Base-by-base conservation (phyloP, 768 basidiomycete genomes). In the Leccinum ochraceum region DNA sequence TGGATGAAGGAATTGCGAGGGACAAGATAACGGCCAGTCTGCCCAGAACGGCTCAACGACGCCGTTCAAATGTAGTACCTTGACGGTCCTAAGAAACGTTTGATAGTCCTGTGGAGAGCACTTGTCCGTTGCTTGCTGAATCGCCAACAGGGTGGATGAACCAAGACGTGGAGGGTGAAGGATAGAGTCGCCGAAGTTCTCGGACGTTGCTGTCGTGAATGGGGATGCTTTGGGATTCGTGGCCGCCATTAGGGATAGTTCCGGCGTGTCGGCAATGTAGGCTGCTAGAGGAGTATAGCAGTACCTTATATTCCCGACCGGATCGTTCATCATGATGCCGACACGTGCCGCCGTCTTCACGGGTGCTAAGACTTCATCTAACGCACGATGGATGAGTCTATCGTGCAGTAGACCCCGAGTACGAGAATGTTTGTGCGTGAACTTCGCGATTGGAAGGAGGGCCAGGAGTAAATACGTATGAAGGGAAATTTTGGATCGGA, bases 21-120 rank as follows among this genome's bases (percentile, higher is more conserved):
- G 77, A 50, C 77, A 67, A 2, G 74, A 69, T 11, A 76, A 53
- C 6, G 68, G 51, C 74, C 74, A 80, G 58, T 77, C 69, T 2
- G 67, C 46, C 77, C 77, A 80, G 58, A 36, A 54, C 6, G 36
- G 48, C 6, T 54, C 34, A 16, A 42, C 14, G 4, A 60, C 26
- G 1, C 54, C 42, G 20, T 66, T 66, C 20, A 69, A 51, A 9
- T 13, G 9, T 5, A 53, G 48, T 1, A 6, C 13, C 34, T 53
- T 61, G n/a, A 16, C 10, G 1, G 20, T 44, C 34, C 58, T 54
- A 3, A 63, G 14, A n/a, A 64, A 64, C 2, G 74, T 13, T 57
- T 59, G 52, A 69, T 69, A 11, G 6, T 48, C 46, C 22, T 48
- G 46, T 22, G 22, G 22, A 48, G n/a, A 10, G 17, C 9, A 48